A percentile compares a stretch with the other conserved stretches of the same genome.
phyloP scores from a whole-genome alignment of 2,329 filamentous ascomycete species.

The Neospermospora avenae region DNA sequence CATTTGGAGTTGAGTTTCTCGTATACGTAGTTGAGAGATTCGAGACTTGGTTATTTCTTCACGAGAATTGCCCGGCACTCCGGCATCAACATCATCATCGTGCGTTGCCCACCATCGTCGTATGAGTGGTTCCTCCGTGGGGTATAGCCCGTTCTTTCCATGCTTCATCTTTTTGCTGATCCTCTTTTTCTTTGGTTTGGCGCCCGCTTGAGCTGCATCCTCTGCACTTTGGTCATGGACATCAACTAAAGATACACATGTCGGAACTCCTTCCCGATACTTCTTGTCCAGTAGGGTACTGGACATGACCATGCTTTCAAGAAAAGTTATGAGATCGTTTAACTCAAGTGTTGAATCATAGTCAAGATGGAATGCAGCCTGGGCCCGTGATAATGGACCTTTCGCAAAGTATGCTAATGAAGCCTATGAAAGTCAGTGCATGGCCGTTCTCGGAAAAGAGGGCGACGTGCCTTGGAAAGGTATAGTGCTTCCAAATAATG shows the following conservation, averaged over 20 bases:
- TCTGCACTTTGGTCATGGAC: constrained; percentile 50
- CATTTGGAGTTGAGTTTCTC: constrained; percentile 78
- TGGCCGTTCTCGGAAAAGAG: constrained; percentile 35
- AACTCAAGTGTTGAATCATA: constrained; percentile 59
- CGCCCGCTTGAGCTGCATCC: constrained; percentile 44
- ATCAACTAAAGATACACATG: constrained; percentile 54
- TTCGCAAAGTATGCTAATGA: constrained; percentile 83
- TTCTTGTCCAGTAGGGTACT: constrained; percentile 73
- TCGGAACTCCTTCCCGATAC: constrained; percentile 67
- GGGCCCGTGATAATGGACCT: constrained; percentile 71
- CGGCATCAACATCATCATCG: constrained; percentile 49
- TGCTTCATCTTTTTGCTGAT: constrained; percentile 64
- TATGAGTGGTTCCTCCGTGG: constrained; percentile 61
- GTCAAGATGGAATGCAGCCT: constrained; percentile 65
- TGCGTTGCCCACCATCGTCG: constrained; percentile 68
- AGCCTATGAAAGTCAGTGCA: constrained; percentile 52
- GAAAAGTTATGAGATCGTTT: constrained; percentile 61
- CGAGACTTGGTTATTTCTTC: constrained; percentile 56
- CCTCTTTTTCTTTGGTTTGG: constrained; percentile 44
- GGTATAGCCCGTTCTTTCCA: constrained; percentile 66
- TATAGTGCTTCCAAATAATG: constrained; percentile 60
- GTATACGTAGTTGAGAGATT: constrained; percentile 62
- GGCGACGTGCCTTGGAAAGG: constrained; percentile 54
- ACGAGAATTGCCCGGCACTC: constrained; percentile 40
- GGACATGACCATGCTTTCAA: constrained; percentile 66